These are phyloP conservation scores for Jatropha curcas DNA, from an alignment of 345 rosid species.

Conservation along the genomic window DNA sequence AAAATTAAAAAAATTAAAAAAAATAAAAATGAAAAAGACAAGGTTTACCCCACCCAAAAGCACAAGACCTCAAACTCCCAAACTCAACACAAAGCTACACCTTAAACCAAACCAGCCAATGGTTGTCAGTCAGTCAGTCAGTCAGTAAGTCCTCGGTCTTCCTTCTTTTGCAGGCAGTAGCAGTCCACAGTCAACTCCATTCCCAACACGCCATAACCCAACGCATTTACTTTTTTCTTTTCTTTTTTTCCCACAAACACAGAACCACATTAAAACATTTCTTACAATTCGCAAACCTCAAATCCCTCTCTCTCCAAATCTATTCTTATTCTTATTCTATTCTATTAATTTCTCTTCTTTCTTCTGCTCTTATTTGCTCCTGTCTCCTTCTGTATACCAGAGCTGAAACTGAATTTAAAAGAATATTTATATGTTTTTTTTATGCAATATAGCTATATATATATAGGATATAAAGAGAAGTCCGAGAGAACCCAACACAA, in stretches of 20 bases:
- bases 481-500: not conserved
- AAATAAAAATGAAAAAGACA: no score
- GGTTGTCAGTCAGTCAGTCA: not conserved
- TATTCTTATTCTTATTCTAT: not conserved
- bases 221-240: constrained; percentile 3
- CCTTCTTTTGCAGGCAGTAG: not conserved
- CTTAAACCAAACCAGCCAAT: not conserved
- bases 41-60: not conserved
- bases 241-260: constrained; percentile 9
- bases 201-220: constrained; percentile 27
- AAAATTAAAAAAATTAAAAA: no score
- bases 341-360: not conserved
- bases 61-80: not conserved
- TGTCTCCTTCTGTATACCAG: not conserved
- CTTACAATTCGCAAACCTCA: not conserved
- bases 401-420: not conserved
- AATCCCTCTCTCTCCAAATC: not conserved
- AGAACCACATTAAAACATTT: no score
- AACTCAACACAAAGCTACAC: not conserved
- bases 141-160: constrained; percentile 14
- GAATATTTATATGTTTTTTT: no score
- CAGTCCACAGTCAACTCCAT: constrained; percentile 33
- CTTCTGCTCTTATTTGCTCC: not conserved
- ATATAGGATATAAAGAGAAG: not conserved
- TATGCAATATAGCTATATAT: no score